Conservation (phyloP, 352 stramenopile genomes). For the Globisporangium orthogonon region DNA sequence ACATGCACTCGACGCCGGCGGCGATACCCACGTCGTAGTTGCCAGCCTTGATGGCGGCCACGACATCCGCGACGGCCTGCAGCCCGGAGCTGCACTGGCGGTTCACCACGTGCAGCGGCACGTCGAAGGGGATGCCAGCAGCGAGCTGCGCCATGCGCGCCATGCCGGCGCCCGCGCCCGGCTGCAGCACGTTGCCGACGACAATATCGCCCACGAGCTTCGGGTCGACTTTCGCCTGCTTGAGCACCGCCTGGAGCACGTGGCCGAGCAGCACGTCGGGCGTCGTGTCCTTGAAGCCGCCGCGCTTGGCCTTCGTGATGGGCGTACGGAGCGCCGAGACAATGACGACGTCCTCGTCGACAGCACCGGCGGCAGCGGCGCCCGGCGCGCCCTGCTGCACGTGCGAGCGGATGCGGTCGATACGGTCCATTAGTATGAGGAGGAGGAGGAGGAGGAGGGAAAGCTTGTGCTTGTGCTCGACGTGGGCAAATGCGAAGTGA, state of each 20-base stretch:
- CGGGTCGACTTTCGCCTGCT: conserved; percentile 75
- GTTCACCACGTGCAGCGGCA: conserved; percentile 77
- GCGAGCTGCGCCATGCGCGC: conserved; percentile 79
- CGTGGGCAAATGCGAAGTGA: background rate
- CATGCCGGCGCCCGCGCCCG: conserved; percentile 65
- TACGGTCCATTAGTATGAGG: conserved; percentile 44
- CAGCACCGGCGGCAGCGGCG: conserved; percentile 6
- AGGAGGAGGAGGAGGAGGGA: background rate
- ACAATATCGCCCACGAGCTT: conserved; percentile 75
- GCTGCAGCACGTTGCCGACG: conserved; percentile 84
- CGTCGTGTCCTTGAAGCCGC: conserved; percentile 90
- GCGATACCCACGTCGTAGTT: conserved; percentile 86
- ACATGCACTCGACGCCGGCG: conserved; percentile 87
- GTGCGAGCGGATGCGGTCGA: conserved; percentile 68
- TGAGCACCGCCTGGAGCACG: conserved; percentile 76
- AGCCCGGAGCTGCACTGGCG: conserved; percentile 85
- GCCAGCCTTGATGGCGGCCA: conserved; percentile 68
- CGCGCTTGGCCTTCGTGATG: conserved; percentile 83
- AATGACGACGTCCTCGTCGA: conserved; percentile 81
- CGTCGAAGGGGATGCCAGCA: conserved; percentile 70
- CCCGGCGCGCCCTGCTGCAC: conserved; percentile 27
- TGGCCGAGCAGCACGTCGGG: conserved; percentile 86
- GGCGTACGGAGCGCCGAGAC: conserved; percentile 81
- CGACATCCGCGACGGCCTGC: conserved; percentile 78
- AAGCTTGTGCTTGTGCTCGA: background rate